These are phyloP conservation scores for Aquilaria malaccensis DNA, from an alignment of 345 rosid genomes.

Conservation along the genomic window DNA sequence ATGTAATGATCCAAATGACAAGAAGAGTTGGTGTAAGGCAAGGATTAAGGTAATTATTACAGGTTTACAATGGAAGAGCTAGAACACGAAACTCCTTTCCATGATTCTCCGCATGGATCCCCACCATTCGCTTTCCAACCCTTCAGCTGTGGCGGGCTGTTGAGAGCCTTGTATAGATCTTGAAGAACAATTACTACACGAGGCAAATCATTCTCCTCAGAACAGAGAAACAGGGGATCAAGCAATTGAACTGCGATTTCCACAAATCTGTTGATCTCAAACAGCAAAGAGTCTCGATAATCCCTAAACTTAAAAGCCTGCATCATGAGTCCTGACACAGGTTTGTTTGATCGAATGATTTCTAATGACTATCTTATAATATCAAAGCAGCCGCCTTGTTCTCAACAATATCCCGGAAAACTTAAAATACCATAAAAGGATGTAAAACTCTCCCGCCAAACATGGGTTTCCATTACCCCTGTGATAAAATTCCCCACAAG, in stretches of 20 bases:
- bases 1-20: not conserved
- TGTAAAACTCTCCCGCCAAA: not conserved
- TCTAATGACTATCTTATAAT: no score
- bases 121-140: slow-evolving; percentile 68
- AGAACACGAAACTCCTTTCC: slow-evolving; percentile 84
- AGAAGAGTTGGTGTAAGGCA: not conserved
- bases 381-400: no score
- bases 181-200: slow-evolving; percentile 57
- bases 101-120: slow-evolving; percentile 74
- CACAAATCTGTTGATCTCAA: not conserved
- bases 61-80: slow-evolving; percentile 60
- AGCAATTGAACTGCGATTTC: not conserved
- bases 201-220: slow-evolving; percentile 5
- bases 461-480: no score
- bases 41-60: slow-evolving; percentile 25
- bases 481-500: no score
- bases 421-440: not conserved
- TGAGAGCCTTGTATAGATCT: slow-evolving; percentile 52
- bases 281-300: not conserved
- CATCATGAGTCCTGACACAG: not conserved
- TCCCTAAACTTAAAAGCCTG: not conserved
- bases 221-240: not conserved
- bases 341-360: not conserved
- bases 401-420: not conserved
- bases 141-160: slow-evolving; percentile 49